Evolutionary conservation across 352 stramenopile genomes (phyloP), one percentile per base, ranked within the genome.

Genomic region (Phytophthora chlamydospora): DNA sequence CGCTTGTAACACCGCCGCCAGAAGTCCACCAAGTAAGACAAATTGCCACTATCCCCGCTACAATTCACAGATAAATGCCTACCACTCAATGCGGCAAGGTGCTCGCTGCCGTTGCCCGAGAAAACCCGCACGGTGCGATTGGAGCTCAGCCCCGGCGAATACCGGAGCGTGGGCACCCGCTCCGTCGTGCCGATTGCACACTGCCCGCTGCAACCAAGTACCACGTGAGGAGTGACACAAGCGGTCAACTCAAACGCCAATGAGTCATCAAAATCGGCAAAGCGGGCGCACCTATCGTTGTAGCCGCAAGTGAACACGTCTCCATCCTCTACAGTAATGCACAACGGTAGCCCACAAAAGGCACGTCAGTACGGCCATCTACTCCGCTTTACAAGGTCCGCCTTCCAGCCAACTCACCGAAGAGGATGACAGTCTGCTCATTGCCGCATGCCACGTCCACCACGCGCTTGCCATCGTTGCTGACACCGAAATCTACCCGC

Each of bases 31-130:
- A 24, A 47, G 41, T 49, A 40, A 47, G 31, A 17, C 43, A 7
- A 29, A 34, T 5, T 13, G 13, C 19, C 17, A 29, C 5, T 0
- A 17, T 36, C 16, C 17, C 4, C 29, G 17, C 10, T 10, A 33
- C 33, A 27, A 3, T 57, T 11, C 36, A 24, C 12, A 12, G 40
- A 58, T 34, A 29, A 10, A 24, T 52, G 17, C 48, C 47, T 62
- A 95, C 84, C 83, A 10, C 78, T 88, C 14, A 98, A 58, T 11
- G 81, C 89, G 9, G 93, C 79, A 29, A 96, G 80, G 71, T 98
- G 93, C 44, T 98, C 93, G 58, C 90, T 97, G 32, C 93, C 93
- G 59, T 98, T 98, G 45, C 89, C 94, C 10, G 92, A 90, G 58
- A 96, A 91, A 9, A 98, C 59, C 12, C 91, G 62, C 35, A 70